These are phyloP conservation scores for Neurospora sp. DNA, from an alignment of 495 filamentous ascomycete genomes.

Conservation along the genomic window DNA sequence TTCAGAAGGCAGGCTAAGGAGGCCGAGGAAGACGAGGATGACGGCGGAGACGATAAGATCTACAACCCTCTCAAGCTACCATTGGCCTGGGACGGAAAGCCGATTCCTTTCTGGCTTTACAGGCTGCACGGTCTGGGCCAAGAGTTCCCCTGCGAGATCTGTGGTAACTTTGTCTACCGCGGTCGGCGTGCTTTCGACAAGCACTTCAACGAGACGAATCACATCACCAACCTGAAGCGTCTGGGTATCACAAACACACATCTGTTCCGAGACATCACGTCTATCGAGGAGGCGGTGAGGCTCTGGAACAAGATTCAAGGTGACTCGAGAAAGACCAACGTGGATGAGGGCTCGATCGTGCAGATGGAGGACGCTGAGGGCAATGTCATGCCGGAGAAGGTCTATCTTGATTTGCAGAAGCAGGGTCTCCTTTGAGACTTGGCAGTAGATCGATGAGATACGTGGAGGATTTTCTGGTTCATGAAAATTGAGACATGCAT, in stretches of 20 bases:
- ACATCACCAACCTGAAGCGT: constrained; percentile 88
- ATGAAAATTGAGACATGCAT: neutral
- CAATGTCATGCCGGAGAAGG: constrained; percentile 97
- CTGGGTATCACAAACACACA: constrained; percentile 87
- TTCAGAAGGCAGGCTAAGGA: constrained; percentile 17
- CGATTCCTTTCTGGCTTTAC: constrained; percentile 98
- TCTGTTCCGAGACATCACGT: constrained; percentile 87
- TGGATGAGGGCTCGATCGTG: constrained; percentile 69
- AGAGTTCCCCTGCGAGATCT: constrained; percentile 92
- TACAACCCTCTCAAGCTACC: constrained; percentile 97
- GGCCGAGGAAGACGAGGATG: constrained; percentile 37
- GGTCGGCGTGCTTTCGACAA: constrained; percentile 93
- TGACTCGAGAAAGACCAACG: constrained; percentile 70
- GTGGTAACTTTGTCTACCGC: constrained; percentile 97
- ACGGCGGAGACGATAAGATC: constrained; percentile 68
- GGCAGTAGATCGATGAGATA: neutral
- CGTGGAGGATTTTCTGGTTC: neutral
- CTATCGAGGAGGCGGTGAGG: constrained; percentile 75
- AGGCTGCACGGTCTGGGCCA: constrained; percentile 92
- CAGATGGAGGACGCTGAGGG: constrained; percentile 98
- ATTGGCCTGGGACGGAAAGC: constrained; percentile 94
- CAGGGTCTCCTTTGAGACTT: constrained; percentile 51
- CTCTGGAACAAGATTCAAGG: constrained; percentile 90
- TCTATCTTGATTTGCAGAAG: constrained; percentile 78
- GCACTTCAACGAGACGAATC: constrained; percentile 88